These are phyloP conservation scores for Chaetomiaceae sp. DNA, from an alignment of 2,329 filamentous ascomycete species.

Conservation along the genomic window DNA sequence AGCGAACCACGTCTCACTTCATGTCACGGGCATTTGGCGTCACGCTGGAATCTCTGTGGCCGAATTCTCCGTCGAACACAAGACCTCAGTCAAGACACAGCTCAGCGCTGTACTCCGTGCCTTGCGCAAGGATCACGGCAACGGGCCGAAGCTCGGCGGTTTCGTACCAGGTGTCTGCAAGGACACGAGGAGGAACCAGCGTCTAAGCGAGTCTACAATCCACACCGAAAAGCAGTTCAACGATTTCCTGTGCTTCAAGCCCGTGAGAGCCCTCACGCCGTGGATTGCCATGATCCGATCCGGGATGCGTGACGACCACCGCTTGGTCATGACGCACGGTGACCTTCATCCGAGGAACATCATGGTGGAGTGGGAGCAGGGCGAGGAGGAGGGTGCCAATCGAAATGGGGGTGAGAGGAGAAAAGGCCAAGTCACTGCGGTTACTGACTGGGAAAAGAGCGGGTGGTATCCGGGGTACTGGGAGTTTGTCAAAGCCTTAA, in stretches of 20 bases:
- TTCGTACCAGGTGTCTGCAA: not conserved
- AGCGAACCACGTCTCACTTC: not conserved
- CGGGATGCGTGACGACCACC: conserved; percentile 2
- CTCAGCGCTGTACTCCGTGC: not conserved
- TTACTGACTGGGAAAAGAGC: conserved; percentile 18
- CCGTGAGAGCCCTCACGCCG: not conserved
- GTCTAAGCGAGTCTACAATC: not conserved
- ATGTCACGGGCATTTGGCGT: not conserved
- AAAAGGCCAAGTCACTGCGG: conserved; percentile 2
- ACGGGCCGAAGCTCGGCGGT: not conserved
- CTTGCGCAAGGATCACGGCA: not conserved
- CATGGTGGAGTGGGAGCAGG: conserved; percentile 9
- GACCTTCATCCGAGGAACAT: conserved; percentile 18
- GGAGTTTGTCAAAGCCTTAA: conserved; percentile 19
- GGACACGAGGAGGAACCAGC: conserved; percentile 1
- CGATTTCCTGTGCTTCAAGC: not conserved
- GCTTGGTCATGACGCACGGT: conserved; percentile 14
- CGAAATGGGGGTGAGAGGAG: not conserved
- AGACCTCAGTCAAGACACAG: not conserved
- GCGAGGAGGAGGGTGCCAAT: not conserved
- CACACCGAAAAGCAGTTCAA: conserved; percentile 2
- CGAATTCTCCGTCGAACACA: not conserved
- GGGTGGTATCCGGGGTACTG: conserved; percentile 21
- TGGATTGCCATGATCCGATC: conserved; percentile 1
- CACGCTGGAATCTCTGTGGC: not conserved